These are phyloP conservation scores for Sugiyamaella neomexicana DNA, from an alignment of 1,139 yeast species.

Conservation along the genomic window DNA sequence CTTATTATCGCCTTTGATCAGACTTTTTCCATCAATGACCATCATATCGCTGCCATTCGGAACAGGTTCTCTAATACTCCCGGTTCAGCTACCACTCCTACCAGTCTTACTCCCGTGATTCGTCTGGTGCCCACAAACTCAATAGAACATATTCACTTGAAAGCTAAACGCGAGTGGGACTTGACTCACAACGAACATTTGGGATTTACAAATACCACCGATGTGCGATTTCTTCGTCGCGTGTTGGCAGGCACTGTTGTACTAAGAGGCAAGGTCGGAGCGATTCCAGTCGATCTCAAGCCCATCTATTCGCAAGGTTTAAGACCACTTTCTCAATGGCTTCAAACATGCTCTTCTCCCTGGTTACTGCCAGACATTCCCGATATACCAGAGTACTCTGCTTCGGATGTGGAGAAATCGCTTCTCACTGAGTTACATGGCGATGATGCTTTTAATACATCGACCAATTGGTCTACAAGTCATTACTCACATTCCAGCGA, in stretches of 20 bases:
- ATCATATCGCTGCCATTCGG: constrained; percentile 42
- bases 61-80: constrained; percentile 12
- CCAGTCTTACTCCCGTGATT: constrained; percentile 56
- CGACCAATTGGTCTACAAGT: neutral
- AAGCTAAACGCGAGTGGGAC: constrained; percentile 27
- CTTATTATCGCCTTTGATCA: constrained; percentile 71
- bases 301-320: constrained; percentile 73
- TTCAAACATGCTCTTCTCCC: constrained; percentile 40
- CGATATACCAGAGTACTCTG: constrained; percentile 57
- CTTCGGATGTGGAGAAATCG: constrained; percentile 77
- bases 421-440: constrained; percentile 70
- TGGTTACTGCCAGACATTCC: constrained; percentile 87
- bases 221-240: constrained; percentile 51
- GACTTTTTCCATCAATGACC: constrained; percentile 51
- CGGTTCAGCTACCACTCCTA: constrained; percentile 27
- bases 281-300: constrained; percentile 73
- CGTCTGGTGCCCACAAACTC: constrained; percentile 75
- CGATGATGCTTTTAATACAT: constrained; percentile 10
- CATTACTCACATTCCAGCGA: neutral
- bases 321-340: constrained; percentile 62
- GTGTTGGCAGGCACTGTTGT: constrained; percentile 84
- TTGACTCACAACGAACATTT: constrained; percentile 38
- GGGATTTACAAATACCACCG: constrained; percentile 21
- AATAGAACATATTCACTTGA: constrained; percentile 60
- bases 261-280: constrained; percentile 79